A percentile compares a stretch with the other conserved stretches of the same genome.
Conservation (phyloP, 495 filamentous ascomycete species). For the Lasiosphaeris hirsuta region DNA sequence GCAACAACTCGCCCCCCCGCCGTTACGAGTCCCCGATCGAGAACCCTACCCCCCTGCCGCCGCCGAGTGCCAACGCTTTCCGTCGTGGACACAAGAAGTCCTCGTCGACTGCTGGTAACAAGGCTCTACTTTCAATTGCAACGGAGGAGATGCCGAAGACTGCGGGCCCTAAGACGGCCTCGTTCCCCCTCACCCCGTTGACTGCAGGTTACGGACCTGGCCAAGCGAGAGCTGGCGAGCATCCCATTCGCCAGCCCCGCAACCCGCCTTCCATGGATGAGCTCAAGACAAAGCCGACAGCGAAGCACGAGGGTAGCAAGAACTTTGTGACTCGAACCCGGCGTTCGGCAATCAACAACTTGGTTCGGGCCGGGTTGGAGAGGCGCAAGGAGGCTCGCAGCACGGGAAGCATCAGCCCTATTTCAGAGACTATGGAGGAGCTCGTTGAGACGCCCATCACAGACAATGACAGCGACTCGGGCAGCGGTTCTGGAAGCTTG, state of each 20-base stretch:
- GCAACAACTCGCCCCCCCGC: slow-evolving; percentile 69
- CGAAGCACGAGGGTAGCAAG: slow-evolving; percentile 95
- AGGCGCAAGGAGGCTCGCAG: slow-evolving; percentile 66
- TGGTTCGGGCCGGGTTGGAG: slow-evolving; percentile 86
- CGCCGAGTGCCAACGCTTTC: slow-evolving; percentile 79
- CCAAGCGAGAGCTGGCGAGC: slow-evolving; percentile 88
- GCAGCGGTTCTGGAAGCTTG: slow-evolving; percentile 74
- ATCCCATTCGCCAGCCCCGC: slow-evolving; percentile 89
- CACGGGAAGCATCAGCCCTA: slow-evolving; percentile 80
- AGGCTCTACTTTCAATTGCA: slow-evolving; percentile 55
- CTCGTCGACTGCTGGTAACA: slow-evolving; percentile 66
- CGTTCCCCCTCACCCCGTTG: slow-evolving; percentile 75
- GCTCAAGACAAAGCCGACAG: slow-evolving; percentile 82
- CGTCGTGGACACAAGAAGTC: slow-evolving; percentile 91
- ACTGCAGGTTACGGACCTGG: slow-evolving; percentile 86
- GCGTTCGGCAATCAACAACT: slow-evolving; percentile 83
- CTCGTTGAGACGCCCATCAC: slow-evolving; percentile 63
- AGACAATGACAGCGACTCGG: slow-evolving; percentile 77
- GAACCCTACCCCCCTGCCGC: slow-evolving; percentile 63
- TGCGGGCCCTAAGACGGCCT: slow-evolving; percentile 69
- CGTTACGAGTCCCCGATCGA: slow-evolving; percentile 59
- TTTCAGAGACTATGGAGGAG: slow-evolving; percentile 78
- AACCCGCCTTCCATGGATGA: slow-evolving; percentile 92
- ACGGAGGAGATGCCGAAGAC: slow-evolving; percentile 56
- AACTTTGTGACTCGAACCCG: slow-evolving; percentile 95